phyloP scores from a whole-genome alignment of 805 yeast species.

The Grigorovia transvaalensis region DNA sequence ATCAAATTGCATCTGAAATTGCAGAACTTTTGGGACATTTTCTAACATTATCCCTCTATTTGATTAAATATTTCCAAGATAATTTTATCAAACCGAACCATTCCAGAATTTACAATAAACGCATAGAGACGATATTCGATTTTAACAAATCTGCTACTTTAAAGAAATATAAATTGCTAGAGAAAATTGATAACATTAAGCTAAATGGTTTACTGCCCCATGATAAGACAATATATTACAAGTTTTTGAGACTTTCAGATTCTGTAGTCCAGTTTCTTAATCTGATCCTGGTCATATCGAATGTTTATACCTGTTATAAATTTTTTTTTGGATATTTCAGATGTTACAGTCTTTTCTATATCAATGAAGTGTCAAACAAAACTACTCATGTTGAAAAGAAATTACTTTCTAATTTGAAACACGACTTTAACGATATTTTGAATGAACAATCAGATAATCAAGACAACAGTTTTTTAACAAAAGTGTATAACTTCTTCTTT shows the following conservation, averaged over 20 bases:
- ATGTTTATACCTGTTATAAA: constrained; percentile 10
- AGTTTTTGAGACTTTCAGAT: constrained; percentile 10
- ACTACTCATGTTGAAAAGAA: not conserved
- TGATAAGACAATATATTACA: not conserved
- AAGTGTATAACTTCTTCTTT: constrained; percentile 13
- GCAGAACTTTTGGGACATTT: constrained; percentile 22
- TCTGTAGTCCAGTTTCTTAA: constrained; percentile 4
- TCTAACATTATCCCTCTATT: constrained; percentile 13
- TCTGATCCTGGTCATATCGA: constrained; percentile 1
- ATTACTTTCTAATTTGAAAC: not conserved
- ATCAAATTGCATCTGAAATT: constrained; percentile 13
- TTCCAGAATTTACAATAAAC: constrained; percentile 8
- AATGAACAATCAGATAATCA: constrained; percentile 13
- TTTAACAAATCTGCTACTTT: constrained; percentile 20
- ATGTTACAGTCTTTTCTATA: constrained; percentile 16
- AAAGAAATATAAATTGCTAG: constrained; percentile 12
- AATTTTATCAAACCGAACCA: constrained; percentile 21
- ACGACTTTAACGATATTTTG: constrained; percentile 6
- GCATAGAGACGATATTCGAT: constrained; percentile 14
- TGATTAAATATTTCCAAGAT: constrained; percentile 22
- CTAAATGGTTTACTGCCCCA: not conserved
- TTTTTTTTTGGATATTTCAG: constrained; percentile 15
- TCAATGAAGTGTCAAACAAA: not conserved
- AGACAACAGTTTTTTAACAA: constrained; percentile 16
- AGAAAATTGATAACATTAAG: constrained; percentile 4